Base-by-base conservation (phyloP, 495 filamentous ascomycete species). In the Penicillium pancosmium region DNA sequence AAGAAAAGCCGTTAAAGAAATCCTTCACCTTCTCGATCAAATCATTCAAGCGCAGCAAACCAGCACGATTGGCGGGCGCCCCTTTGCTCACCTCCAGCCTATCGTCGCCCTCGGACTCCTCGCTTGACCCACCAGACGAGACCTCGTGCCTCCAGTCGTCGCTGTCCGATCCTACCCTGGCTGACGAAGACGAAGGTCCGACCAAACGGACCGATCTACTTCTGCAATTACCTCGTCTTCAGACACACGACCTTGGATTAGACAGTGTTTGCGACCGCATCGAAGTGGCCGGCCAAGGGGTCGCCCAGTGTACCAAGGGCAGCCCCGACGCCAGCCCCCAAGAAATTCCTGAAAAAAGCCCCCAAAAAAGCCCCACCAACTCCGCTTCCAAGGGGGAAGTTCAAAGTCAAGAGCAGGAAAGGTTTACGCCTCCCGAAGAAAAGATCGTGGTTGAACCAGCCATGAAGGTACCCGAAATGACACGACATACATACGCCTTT, bases 141-240 rank as follows among this genome's bases (percentile, higher is more conserved):
- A 56, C 60, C 25, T 54, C 54, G 25, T 60, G 49, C 15, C 52
- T 41, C 50, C 60, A 59, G 44, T 50, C 41, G 35, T 62, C 62
- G 21, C 41, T 59, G 46, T 64, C 60, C 23, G 48, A 66, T 50
- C 54, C 47, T 18, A 55, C 44, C 18, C 35, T 59, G 19, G 61
- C 15, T 19, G 41, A 16, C 16, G 41, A 44, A 18, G 41, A 44
- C n/a, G 0, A 35, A 12, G 18, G 21, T 15, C 44, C 59, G 60
- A n/a, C 60, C 57, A 57, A 72, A 56, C 49, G 63, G 18, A 41
- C 55, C 49, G 63, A 68, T 34, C 54, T 74, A 38, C 68, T 66
- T 15, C 58, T 69, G 33, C 68, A 73, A 56, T 60, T 76, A 21
- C 74, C 77, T 13, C 73, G 72, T 52, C 65, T 80, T 7, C 66